These are phyloP conservation scores for Sphenostylis stenocarpa DNA, from an alignment of 306 rosid genomes.

Conservation along the genomic window DNA sequence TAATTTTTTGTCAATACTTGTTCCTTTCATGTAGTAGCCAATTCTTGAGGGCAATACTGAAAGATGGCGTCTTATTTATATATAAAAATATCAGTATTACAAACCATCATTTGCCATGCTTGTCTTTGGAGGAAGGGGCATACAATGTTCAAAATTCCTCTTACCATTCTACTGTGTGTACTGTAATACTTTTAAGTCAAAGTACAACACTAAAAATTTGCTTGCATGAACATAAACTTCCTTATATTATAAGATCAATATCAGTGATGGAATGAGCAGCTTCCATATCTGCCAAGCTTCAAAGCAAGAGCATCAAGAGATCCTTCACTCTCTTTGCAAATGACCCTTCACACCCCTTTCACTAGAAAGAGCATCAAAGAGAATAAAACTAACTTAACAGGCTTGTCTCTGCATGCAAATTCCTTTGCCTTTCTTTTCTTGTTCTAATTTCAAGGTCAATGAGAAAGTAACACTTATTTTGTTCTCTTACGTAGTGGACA, in stretches of 20 bases:
- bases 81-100: not conserved
- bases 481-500: constrained; percentile 64
- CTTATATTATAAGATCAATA: not conserved
- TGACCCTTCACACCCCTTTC: not conserved
- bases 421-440: constrained; percentile 41
- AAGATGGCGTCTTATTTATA: not conserved
- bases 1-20: not conserved
- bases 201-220: not conserved
- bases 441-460: constrained; percentile 58
- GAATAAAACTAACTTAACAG: constrained; percentile 16
- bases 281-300: constrained; percentile 11
- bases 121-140: not conserved
- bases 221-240: not conserved
- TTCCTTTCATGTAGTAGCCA: not conserved
- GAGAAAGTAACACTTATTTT: constrained; percentile 61
- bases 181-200: not conserved
- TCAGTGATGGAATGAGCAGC: not conserved
- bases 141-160: not conserved
- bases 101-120: not conserved
- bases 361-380: not conserved
- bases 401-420: constrained; percentile 34
- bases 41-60: not conserved
- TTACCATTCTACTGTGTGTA: constrained; percentile 1
- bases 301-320: constrained; percentile 4
- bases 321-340: not conserved